A percentile compares a stretch with the other conserved stretches of the same genome.
Conservation (phyloP, 2,329 filamentous ascomycete species). For the Colletotrichum costaricense region DNA sequence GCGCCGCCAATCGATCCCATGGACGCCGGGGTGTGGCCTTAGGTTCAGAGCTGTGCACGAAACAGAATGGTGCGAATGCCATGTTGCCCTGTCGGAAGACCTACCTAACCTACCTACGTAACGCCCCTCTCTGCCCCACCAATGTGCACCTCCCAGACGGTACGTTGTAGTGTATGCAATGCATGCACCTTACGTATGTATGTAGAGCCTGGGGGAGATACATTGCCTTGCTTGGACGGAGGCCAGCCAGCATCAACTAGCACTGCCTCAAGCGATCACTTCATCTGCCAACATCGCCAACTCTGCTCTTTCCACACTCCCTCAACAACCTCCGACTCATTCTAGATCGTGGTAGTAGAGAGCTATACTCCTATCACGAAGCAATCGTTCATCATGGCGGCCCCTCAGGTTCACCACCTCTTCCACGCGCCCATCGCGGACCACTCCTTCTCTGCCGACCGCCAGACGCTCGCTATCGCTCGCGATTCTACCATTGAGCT, state of each 20-base stretch:
- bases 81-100: neutral
- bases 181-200: slow-evolving; percentile 24
- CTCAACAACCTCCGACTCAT: slow-evolving; percentile 1
- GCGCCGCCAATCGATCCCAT: neutral
- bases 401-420: slow-evolving; percentile 93
- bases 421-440: slow-evolving; percentile 97
- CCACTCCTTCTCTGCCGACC: slow-evolving; percentile 97
- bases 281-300: slow-evolving; percentile 3
- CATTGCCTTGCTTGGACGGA: slow-evolving; percentile 17
- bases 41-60: slow-evolving; percentile 9
- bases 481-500: slow-evolving; percentile 92
- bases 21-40: slow-evolving; percentile 30
- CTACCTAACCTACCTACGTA: slow-evolving; percentile 21
- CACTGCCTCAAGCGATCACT: slow-evolving; percentile 25
- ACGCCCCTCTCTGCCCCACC: slow-evolving; percentile 28
- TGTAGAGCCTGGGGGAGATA: slow-evolving; percentile 10
- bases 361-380: slow-evolving; percentile 86
- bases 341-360: slow-evolving; percentile 84
- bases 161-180: slow-evolving; percentile 7
- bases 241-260: slow-evolving; percentile 4
- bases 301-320: neutral
- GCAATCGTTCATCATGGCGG: slow-evolving; percentile 70
- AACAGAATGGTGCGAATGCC: neutral
- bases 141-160: slow-evolving; percentile 4
- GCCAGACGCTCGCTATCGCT: slow-evolving; percentile 87